Conservation (phyloP, 345 rosid species). For the Brassica rapa region DNA sequence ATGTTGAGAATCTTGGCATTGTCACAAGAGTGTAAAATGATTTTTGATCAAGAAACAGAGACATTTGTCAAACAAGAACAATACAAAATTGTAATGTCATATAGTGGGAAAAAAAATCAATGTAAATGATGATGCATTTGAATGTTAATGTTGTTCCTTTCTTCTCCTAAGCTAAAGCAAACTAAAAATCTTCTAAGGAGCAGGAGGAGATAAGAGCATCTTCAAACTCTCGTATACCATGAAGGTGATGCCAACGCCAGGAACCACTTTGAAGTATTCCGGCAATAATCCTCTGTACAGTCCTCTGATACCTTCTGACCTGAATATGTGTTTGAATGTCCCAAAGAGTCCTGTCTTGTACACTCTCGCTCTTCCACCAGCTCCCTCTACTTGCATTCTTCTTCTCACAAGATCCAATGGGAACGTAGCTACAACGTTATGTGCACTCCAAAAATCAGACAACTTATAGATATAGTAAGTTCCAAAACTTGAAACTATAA, state of each 20-base stretch:
- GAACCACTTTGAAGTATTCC: slow-evolving; percentile 93
- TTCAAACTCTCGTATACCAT: slow-evolving; percentile 81
- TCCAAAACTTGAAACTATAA: neutral
- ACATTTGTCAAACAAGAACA: neutral
- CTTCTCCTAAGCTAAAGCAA: slow-evolving; percentile 21
- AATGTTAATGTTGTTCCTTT: slow-evolving; percentile 2
- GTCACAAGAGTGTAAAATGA: neutral
- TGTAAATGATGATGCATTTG: slow-evolving; percentile 6
- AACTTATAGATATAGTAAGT: neutral
- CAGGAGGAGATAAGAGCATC: slow-evolving; percentile 47
- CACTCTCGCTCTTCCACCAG: slow-evolving; percentile 80
- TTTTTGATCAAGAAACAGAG: neutral
- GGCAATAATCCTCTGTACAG: slow-evolving; percentile 94
- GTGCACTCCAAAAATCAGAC: neutral
- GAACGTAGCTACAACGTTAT: slow-evolving; percentile 61
- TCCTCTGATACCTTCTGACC: slow-evolving; percentile 77
- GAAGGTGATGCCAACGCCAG: slow-evolving; percentile 88
- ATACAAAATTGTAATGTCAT: neutral
- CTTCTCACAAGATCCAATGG: slow-evolving; percentile 97
- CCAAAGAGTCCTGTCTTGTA: slow-evolving; percentile 73
- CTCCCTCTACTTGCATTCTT: slow-evolving; percentile 95
- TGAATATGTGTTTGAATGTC: slow-evolving; percentile 69
- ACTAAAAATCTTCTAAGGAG: neutral
- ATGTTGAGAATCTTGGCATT: neutral
- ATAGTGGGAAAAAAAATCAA: slow-evolving; percentile 8